Base-by-base conservation (phyloP, 257 asterid genomes). In the Jasminum sambac region DNA sequence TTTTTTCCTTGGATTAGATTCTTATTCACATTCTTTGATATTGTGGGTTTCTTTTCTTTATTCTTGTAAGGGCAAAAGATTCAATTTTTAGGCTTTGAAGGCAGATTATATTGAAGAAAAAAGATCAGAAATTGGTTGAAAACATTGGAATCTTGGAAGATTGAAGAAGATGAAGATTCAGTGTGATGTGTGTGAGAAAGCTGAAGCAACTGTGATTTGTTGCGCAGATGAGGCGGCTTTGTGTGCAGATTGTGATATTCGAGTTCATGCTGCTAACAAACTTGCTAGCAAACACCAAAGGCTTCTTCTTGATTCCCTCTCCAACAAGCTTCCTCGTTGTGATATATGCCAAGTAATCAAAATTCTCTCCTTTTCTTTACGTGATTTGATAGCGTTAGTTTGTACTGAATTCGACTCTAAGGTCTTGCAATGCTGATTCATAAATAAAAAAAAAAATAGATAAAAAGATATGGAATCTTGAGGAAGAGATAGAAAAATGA, bases 211-310 rank as follows among this genome's bases (percentile, higher is more conserved):
- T 41, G 92, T 94, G 82, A 94, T 94, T 2, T 94, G 99, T 79
- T 91, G 99, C 76, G 99, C 99, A 8, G 99, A 94, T 76, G 99
- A 94, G 82, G 99, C 99, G 30, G 99, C 98, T 10, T 72, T 94
- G 76, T 94, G 99, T 48, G 77, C 93, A 0, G 81, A 81, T 62
- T 94, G 99, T 78, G 98, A 94, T 55, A 82, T 88, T 19, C 95
- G 89, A 74, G 90, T 94, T 12, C 99, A 94, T 71, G 99, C 96
- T 24, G 99, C 99, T 0, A 94, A 94, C 77, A 94, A 89, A 84
- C 89, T 94, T 48, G 98, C 99, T 0, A 91, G 99, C 80, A 94
- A 94, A 74, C 99, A 95, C 50, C 99, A 91, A 77, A 88, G 99
- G 86, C 86, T 95, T 40, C 95, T 75, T 72, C 96, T 95, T 19